A percentile compares a stretch with the other conserved stretches of the same genome.
These are phyloP conservation scores for Fraxinus floribunda DNA, from an alignment of 305 asterid species.

Conservation along the genomic window DNA sequence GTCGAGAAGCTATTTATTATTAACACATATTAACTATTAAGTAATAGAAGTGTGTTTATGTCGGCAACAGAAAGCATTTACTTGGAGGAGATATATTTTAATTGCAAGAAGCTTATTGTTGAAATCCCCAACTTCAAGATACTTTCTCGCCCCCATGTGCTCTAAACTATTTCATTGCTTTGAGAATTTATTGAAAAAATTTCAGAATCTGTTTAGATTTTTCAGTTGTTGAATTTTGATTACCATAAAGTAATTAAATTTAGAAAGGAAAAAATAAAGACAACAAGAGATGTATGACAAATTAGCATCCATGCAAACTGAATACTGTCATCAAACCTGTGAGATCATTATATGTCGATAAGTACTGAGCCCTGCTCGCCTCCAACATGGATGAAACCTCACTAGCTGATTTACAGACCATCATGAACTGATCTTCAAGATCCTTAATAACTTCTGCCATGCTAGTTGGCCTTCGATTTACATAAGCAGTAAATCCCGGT, in stretches of 20 bases:
- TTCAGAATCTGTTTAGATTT: not conserved
- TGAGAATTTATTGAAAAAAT: not conserved
- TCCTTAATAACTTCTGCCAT: slow-evolving; percentile 93
- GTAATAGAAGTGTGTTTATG: not conserved
- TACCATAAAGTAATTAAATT: not conserved
- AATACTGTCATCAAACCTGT: slow-evolving; percentile 44
- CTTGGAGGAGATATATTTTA: not conserved
- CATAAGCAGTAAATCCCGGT: slow-evolving; percentile 87
- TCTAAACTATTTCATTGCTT: not conserved
- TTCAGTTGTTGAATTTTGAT: not conserved
- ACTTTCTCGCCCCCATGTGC: not conserved
- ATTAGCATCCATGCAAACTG: slow-evolving; percentile 3
- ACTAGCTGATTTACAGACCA: slow-evolving; percentile 72
- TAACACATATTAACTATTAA: not conserved
- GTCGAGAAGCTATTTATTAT: not conserved
- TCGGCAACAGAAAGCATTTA: not conserved
- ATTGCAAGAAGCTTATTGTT: not conserved
- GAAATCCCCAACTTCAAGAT: not conserved
- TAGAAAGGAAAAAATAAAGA: not conserved
- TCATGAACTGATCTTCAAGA: slow-evolving; percentile 82
- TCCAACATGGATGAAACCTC: slow-evolving; percentile 79
- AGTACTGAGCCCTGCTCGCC: slow-evolving; percentile 73
- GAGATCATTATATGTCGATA: slow-evolving; percentile 59
- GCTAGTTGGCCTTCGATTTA: slow-evolving; percentile 82
- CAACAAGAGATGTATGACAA: not conserved